A percentile compares a stretch with the other conserved stretches of the same genome.
phyloP scores from a whole-genome alignment of 2,329 filamentous ascomycete species.

The Cercospora janseana region DNA sequence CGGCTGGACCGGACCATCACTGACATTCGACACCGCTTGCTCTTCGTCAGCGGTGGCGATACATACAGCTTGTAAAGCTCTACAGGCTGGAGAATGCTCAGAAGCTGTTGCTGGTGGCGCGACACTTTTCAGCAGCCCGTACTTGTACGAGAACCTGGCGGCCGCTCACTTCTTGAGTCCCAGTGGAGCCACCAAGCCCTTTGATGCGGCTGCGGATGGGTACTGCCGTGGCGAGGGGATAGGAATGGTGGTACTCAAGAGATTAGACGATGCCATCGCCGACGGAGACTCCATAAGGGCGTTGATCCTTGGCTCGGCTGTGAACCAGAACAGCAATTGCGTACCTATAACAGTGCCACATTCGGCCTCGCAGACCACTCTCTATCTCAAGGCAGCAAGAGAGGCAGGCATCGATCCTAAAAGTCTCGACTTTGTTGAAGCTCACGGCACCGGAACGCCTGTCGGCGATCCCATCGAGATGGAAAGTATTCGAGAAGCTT shows the following conservation, averaged over 20 bases:
- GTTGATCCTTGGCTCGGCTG: slow-evolving; percentile 29
- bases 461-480: slow-evolving; percentile 20
- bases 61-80: slow-evolving; percentile 33
- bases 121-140: slow-evolving; percentile 37
- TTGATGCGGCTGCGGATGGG: slow-evolving; percentile 27
- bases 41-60: slow-evolving; percentile 38
- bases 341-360: slow-evolving; percentile 30
- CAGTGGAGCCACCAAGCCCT: slow-evolving; percentile 49
- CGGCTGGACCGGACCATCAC: slow-evolving; percentile 43
- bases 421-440: slow-evolving; percentile 16
- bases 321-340: slow-evolving; percentile 32
- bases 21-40: slow-evolving; percentile 40
- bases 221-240: slow-evolving; percentile 39
- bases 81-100: slow-evolving; percentile 34
- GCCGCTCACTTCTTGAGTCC: slow-evolving; percentile 45
- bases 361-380: slow-evolving; percentile 1
- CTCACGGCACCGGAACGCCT: slow-evolving; percentile 20
- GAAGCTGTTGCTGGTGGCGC: slow-evolving; percentile 41
- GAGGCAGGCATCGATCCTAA: slow-evolving; percentile 19
- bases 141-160: slow-evolving; percentile 38
- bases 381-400: slow-evolving; percentile 3
- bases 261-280: slow-evolving; percentile 33
- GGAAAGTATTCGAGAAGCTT: slow-evolving; percentile 9
- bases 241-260: slow-evolving; percentile 33
- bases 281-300: slow-evolving; percentile 36